Evolutionary conservation across 1,139 yeast genomes (phyloP).

Genomic region (Protomyces pachydermus): DNA sequence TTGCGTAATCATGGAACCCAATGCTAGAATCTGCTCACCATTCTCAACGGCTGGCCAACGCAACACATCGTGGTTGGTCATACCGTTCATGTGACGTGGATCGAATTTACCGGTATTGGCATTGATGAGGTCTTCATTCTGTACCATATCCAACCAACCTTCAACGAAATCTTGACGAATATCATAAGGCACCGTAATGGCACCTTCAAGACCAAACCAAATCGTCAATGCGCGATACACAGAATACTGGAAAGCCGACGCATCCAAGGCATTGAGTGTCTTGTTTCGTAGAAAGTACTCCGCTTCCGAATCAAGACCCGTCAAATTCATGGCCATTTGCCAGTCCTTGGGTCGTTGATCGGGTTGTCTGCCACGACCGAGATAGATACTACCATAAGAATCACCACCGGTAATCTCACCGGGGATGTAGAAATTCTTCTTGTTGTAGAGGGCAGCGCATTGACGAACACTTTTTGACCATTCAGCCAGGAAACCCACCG

Average conservation of each 20-base stretch:
- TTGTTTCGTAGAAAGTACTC: slow-evolving; percentile 22
- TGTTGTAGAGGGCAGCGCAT: slow-evolving; percentile 25
- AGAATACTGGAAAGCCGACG: slow-evolving; percentile 29
- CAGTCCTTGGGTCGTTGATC: slow-evolving; percentile 23
- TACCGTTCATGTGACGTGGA: slow-evolving; percentile 29
- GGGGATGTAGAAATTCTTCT: slow-evolving; percentile 29
- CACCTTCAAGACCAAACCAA: slow-evolving; percentile 28
- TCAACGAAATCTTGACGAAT: slow-evolving; percentile 20
- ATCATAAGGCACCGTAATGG: slow-evolving; percentile 18
- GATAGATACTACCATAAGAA: slow-evolving; percentile 27
- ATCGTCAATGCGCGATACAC: slow-evolving; percentile 25
- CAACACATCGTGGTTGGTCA: slow-evolving; percentile 30
- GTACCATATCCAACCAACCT: slow-evolving; percentile 26
- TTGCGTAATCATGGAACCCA: slow-evolving; percentile 28
- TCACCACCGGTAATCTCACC: slow-evolving; percentile 30
- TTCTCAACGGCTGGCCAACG: slow-evolving; percentile 28
- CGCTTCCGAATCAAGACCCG: slow-evolving; percentile 10
- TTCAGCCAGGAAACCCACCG: slow-evolving; percentile 28
- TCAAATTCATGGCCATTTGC: slow-evolving; percentile 14
- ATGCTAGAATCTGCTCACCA: slow-evolving; percentile 15
- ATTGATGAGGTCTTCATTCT: slow-evolving; percentile 28
- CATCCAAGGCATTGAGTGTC: slow-evolving; percentile 18
- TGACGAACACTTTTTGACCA: slow-evolving; percentile 26
- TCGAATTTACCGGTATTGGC: slow-evolving; percentile 28
- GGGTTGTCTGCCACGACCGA: slow-evolving; percentile 29